These are phyloP conservation scores for Colletotrichum nymphaeae DNA, from an alignment of 2,329 filamentous ascomycete genomes.

Conservation along the genomic window DNA sequence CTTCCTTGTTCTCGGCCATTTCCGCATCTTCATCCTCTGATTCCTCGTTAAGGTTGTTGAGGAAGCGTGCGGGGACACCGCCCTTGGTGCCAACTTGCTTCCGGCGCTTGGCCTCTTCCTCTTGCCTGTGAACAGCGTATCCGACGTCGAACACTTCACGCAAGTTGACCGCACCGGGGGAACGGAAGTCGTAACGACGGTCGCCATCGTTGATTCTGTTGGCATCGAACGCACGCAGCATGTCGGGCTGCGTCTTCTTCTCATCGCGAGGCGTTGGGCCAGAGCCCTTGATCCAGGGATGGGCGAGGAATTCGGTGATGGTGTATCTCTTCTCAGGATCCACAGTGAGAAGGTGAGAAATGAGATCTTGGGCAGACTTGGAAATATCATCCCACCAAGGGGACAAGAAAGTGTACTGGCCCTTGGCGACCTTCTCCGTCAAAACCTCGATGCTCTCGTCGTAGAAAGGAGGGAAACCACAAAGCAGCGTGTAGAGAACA, in stretches of 20 bases:
- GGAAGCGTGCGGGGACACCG: conserved; percentile 63
- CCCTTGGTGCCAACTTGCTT: conserved; percentile 83
- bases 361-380: conserved; percentile 91
- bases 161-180: conserved; percentile 92
- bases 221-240: conserved; percentile 68
- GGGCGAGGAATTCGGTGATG: conserved; percentile 91
- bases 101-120: conserved; percentile 92
- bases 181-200: conserved; percentile 90
- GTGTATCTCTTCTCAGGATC: conserved; percentile 96
- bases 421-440: conserved; percentile 96
- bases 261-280: conserved; percentile 69
- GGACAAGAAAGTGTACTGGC: conserved; percentile 96
- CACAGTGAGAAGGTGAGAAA: conserved; percentile 92
- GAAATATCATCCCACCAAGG: conserved; percentile 99
- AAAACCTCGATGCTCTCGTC: conserved; percentile 97
- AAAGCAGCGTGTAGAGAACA: conserved; percentile 95
- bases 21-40: conserved; percentile 69
- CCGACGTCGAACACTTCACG: conserved; percentile 98
- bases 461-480: conserved; percentile 98
- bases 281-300: conserved; percentile 88
- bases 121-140: conserved; percentile 97
- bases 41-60: conserved; percentile 77
- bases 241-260: conserved; percentile 61
- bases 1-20: conserved; percentile 73
- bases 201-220: conserved; percentile 66